A percentile compares a stretch with the other conserved stretches of the same genome.
Evolutionary conservation across 306 rosid genomes (phyloP).

Genomic region (Acacia confusa): DNA sequence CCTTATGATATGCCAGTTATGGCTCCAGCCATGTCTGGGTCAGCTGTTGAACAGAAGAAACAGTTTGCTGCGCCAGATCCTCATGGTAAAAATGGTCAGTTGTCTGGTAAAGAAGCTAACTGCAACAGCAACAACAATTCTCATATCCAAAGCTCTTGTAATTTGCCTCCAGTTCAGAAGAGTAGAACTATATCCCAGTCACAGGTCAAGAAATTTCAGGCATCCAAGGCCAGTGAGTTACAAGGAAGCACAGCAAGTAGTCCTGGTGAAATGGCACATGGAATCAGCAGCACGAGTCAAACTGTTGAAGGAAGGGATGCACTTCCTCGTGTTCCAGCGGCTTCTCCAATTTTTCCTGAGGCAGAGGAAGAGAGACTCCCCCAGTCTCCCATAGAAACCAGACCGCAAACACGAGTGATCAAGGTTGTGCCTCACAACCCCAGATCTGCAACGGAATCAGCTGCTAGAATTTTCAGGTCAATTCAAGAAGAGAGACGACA

Average conservation of each 20-base stretch:
- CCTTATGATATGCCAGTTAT: constrained; percentile 55
- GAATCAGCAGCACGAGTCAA: not conserved
- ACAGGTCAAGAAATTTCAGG: constrained; percentile 27
- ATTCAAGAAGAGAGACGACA: constrained; percentile 70
- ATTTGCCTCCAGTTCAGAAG: constrained; percentile 34
- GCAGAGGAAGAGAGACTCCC: constrained; percentile 37
- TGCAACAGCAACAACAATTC: not conserved
- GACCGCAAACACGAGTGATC: constrained; percentile 44
- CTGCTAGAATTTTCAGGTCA: constrained; percentile 65
- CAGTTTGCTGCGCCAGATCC: constrained; percentile 34
- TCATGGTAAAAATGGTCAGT: constrained; percentile 20
- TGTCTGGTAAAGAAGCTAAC: constrained; percentile 27
- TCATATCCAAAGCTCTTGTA: constrained; percentile 42
- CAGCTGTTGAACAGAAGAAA: constrained; percentile 47
- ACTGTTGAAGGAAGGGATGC: constrained; percentile 39
- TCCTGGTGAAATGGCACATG: constrained; percentile 34
- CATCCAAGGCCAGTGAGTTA: constrained; percentile 41
- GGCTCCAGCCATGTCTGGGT: constrained; percentile 47
- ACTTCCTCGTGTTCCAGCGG: constrained; percentile 34
- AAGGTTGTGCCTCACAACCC: constrained; percentile 68
- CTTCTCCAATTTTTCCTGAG: constrained; percentile 15
- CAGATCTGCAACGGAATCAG: constrained; percentile 64
- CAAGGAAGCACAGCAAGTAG: constrained; percentile 53
- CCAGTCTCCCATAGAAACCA: constrained; percentile 25
- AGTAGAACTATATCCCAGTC: constrained; percentile 21